Percentiles rank a stretch among this genome's conserved stretches.
Evolutionary conservation across 306 rosid species (phyloP).

Genomic region (Fragaria vesca): DNA sequence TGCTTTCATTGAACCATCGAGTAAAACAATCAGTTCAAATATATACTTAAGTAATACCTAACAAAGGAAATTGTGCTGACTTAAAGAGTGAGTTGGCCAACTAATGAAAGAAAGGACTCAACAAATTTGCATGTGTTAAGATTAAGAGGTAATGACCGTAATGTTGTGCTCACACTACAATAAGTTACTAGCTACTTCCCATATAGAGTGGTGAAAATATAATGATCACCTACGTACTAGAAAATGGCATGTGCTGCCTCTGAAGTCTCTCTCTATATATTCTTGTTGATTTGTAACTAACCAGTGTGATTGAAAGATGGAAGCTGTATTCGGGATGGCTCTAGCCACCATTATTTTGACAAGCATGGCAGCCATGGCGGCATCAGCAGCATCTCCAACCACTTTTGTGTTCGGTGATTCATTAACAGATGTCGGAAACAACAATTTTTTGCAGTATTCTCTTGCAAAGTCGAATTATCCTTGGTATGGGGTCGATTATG

Average conservation of each 20-base stretch:
- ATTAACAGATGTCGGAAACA: slow-evolving; percentile 82
- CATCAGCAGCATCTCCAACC: slow-evolving; percentile 28
- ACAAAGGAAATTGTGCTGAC: not conserved
- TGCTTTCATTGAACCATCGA: not conserved
- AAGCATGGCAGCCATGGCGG: slow-evolving; percentile 9
- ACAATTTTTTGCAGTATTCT: slow-evolving; percentile 66
- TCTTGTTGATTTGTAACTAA: not conserved
- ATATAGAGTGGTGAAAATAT: slow-evolving; percentile 31
- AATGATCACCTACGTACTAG: slow-evolving; percentile 51
- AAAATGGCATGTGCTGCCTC: slow-evolving; percentile 7
- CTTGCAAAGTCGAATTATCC: slow-evolving; percentile 75
- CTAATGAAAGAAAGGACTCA: slow-evolving; percentile 4
- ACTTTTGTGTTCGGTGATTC: slow-evolving; percentile 80
- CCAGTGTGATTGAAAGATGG: slow-evolving; percentile 14
- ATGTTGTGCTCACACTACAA: slow-evolving; percentile 21
- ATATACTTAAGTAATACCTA: not conserved
- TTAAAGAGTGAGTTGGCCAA: slow-evolving; percentile 17
- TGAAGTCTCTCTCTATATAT: slow-evolving; percentile 39
- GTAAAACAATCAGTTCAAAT: not conserved
- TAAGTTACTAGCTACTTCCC: not conserved
- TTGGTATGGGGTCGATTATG: slow-evolving; percentile 80
- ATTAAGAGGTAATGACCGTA: not conserved
- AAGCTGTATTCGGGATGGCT: slow-evolving; percentile 18
- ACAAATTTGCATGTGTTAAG: not conserved
- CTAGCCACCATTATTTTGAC: slow-evolving; percentile 24